Percentiles rank a stretch among this genome's conserved stretches.
Evolutionary conservation across 305 asterid species (phyloP).

Genomic region (Fraxinus floribunda): DNA sequence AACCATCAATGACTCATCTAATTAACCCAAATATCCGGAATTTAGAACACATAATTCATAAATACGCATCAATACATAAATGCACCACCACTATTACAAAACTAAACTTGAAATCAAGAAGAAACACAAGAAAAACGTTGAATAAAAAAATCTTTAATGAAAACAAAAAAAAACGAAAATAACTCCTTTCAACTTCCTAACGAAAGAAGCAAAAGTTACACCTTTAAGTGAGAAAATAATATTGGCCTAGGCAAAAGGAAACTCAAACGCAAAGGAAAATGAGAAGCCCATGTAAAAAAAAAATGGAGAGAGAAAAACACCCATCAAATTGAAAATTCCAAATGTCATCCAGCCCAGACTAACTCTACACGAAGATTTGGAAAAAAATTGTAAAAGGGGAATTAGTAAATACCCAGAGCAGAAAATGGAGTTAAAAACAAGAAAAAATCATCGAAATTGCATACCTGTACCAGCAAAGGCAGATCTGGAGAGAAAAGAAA

Average conservation of each 20-base stretch:
- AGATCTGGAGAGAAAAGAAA: conserved; percentile 39
- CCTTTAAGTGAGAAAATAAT: conserved; percentile 9
- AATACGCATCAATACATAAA: not conserved
- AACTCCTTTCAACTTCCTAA: not conserved
- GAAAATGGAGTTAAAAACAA: conserved; percentile 6
- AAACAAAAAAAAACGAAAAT: not conserved
- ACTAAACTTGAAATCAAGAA: conserved; percentile 9
- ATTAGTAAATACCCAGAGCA: not conserved
- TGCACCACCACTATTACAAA: conserved; percentile 7
- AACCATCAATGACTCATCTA: conserved; percentile 5
- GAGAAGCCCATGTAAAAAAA: not conserved
- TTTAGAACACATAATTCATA: not conserved
- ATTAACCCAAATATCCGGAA: conserved; percentile 12
- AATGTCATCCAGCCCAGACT: conserved; percentile 3
- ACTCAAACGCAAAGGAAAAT: not conserved
- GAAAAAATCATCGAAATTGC: not conserved
- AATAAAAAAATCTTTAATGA: not conserved
- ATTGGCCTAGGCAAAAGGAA: not conserved
- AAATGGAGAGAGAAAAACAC: not conserved
- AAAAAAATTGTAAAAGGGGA: not conserved
- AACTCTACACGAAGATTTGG: not conserved
- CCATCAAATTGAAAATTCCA: not conserved
- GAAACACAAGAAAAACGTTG: not conserved
- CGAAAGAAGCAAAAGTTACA: not conserved
- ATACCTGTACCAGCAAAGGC: conserved; percentile 21